Base-by-base conservation (phyloP, 2,329 filamentous ascomycete species). In the Pseudogymnoascus sp. region DNA sequence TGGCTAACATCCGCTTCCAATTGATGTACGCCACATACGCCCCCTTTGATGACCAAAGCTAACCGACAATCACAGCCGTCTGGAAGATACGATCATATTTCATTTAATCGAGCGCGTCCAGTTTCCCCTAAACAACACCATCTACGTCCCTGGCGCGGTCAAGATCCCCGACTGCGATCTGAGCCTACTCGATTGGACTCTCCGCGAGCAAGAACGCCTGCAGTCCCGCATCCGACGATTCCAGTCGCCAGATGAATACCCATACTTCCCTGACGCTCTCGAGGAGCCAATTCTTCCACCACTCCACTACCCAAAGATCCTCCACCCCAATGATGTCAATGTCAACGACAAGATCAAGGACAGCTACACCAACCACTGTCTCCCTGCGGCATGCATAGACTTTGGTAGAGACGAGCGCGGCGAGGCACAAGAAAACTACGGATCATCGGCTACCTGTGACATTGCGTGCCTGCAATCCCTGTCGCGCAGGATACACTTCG, bases 41-140 rank as follows among this genome's bases (percentile, higher is more conserved):
- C 3, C 43, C 18, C 7, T 16, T 49, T 64, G 3, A 25, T 11
- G 12, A 56, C 28, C 25, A 34, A 34, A 34, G 25, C 63, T 63
- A 65, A 59, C 56, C 59, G 56, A 16, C 53, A 37, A 65, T 18
- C 38, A 60, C 72, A 99, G 95, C 72, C 95, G 95, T 18, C 84
- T 97, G 16, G 95, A 99, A 79, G 95, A 99, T 74, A 97, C 93
- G 66, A 97, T 99, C 73, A 96, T 91, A 68, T 97, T 96, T 77
- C 90, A 96, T 77, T 82, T 99, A 40, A 97, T 97, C 72, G 95
- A 99, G 78, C 88, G 95, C 42, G 93, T 93, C n/a, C 95, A 99
- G 76, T 99, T 97, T 76, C 91, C 93, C 3, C 83, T 96, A 68
- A 97, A 97, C 79, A 81, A 84, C 73, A 91, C 87, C 71, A 93